Percentiles rank a stretch among this genome's conserved stretches.
These are phyloP conservation scores for Tylopilus sp. DNA, from an alignment of 768 basidiomycete genomes.

Conservation along the genomic window DNA sequence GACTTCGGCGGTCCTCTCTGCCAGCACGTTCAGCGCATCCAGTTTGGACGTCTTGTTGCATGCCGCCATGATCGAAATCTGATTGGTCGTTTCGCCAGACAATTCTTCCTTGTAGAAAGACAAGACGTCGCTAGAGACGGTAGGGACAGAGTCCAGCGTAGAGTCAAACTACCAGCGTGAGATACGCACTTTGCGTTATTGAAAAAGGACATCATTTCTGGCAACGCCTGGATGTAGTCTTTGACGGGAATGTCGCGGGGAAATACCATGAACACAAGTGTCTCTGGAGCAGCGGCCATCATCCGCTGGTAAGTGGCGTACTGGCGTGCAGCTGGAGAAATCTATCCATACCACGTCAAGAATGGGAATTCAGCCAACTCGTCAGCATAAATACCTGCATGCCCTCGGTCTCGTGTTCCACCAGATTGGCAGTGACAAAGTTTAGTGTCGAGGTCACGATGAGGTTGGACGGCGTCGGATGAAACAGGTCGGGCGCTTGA, in stretches of 20 bases:
- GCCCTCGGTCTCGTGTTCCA: not conserved
- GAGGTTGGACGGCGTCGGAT: not conserved
- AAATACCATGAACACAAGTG: not conserved
- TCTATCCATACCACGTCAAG: not conserved
- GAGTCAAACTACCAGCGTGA: not conserved
- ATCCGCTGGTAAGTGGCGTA: not conserved
- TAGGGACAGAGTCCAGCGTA: not conserved
- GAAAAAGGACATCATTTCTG: slow-evolving; percentile 7
- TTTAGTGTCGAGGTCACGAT: not conserved
- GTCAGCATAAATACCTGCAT: not conserved
- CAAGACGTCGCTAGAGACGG: slow-evolving; percentile 10
- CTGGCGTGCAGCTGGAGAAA: not conserved
- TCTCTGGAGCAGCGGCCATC: not conserved
- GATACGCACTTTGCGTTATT: slow-evolving; percentile 33
- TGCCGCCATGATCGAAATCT: slow-evolving; percentile 28
- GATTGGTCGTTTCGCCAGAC: slow-evolving; percentile 30
- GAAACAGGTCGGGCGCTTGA: not conserved
- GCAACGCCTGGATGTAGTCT: not conserved
- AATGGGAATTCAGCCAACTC: not conserved
- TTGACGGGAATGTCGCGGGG: not conserved
- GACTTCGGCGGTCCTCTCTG: slow-evolving; percentile 20
- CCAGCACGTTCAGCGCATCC: slow-evolving; percentile 21
- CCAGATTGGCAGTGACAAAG: not conserved
- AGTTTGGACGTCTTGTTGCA: slow-evolving; percentile 22
- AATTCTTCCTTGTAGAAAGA: slow-evolving; percentile 1